A percentile compares a stretch with the other conserved stretches of the same genome.
phyloP scores from a whole-genome alignment of 208 protist genomes.

The Willaertia magna region DNA sequence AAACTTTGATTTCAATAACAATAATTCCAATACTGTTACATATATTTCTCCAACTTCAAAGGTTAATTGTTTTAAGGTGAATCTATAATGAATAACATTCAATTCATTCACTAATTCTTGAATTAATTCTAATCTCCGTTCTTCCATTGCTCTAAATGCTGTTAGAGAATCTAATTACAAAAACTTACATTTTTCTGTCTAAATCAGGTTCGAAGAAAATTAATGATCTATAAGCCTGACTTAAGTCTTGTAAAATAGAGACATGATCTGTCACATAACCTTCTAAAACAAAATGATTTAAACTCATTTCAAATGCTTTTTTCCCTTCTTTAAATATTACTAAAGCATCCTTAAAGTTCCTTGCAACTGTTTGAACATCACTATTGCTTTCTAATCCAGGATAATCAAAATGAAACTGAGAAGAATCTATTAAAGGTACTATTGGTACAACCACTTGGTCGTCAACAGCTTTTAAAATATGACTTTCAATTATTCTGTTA shows the following conservation, averaged over 20 bases:
- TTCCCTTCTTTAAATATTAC: conserved; percentile 27
- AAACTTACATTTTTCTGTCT: conserved; percentile 28
- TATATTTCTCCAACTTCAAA: background rate
- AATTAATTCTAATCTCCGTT: background rate
- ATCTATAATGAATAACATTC: background rate
- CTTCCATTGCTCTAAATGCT: background rate
- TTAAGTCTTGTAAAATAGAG: conserved; percentile 40
- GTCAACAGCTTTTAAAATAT: background rate
- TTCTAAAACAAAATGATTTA: conserved; percentile 60
- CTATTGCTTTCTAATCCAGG: conserved; percentile 47
- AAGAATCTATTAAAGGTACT: background rate
- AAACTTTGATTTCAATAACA: background rate
- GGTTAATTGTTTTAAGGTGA: background rate
- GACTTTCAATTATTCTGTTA: background rate
- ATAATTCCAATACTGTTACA: background rate
- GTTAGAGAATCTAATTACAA: background rate
- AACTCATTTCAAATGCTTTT: conserved; percentile 38
- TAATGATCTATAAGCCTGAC: conserved; percentile 27
- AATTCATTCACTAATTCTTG: background rate
- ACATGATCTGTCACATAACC: conserved; percentile 62
- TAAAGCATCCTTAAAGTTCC: conserved; percentile 52
- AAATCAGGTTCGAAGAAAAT: conserved; percentile 46
- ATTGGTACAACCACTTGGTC: background rate
- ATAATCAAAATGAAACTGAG: conserved; percentile 45
- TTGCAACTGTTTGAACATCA: background rate